phyloP scores from a whole-genome alignment of 78 protist species.

The Planoprotostelium fungivorum region DNA sequence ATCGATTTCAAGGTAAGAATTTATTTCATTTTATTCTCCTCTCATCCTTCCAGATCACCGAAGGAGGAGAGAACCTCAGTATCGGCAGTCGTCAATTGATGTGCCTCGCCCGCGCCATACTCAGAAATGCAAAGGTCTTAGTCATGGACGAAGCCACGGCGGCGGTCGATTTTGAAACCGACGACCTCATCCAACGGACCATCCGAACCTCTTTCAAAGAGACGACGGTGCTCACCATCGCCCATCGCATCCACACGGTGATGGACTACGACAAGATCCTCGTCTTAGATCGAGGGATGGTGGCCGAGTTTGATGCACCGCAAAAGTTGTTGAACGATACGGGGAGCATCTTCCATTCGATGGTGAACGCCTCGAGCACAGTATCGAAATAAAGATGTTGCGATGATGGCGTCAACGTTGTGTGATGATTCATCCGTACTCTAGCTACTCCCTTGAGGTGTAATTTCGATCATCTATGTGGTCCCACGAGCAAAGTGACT shows the following conservation, averaged over 20 bases:
- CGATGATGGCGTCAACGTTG: no score
- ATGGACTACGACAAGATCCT: conserved; percentile 77
- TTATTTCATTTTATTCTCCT: no score
- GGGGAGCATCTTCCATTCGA: conserved; percentile 33
- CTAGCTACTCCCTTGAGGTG: no score
- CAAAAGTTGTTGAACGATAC: conserved; percentile 20
- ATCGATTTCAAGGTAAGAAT: conserved; percentile 21
- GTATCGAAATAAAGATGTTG: background rate
- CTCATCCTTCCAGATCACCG: conserved; percentile 9
- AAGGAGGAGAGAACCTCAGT: conserved; percentile 81
- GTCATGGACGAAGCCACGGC: conserved; percentile 92
- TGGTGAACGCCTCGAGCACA: conserved; percentile 26
- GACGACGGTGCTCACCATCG: conserved; percentile 74
- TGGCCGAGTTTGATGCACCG: conserved; percentile 56
- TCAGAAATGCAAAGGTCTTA: conserved; percentile 43
- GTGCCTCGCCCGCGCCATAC: conserved; percentile 87
- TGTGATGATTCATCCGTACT: no score
- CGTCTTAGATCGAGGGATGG: conserved; percentile 49
- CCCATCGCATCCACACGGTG: conserved; percentile 90
- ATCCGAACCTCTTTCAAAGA: conserved; percentile 35
- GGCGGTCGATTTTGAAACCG: conserved; percentile 77
- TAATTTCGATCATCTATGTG: no score
- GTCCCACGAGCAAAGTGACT: no score
- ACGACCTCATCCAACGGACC: conserved; percentile 73
- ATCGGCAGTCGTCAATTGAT: conserved; percentile 93